phyloP scores from a whole-genome alignment of 768 basidiomycete species.

The Leucogyrophana mollusca region DNA sequence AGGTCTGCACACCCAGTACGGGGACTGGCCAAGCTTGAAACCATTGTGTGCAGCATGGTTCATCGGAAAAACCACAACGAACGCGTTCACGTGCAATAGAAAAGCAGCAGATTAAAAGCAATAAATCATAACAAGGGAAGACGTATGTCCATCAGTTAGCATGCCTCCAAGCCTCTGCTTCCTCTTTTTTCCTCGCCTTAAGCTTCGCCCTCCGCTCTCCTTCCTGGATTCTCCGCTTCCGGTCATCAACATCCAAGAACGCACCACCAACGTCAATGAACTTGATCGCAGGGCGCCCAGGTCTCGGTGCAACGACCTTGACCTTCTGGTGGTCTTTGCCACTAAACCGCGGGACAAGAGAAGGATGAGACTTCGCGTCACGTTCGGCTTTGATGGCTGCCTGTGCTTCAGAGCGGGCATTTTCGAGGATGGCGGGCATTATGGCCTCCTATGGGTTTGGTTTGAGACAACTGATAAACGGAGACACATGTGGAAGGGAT shows the following conservation, averaged over 20 bases:
- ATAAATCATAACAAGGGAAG: no score
- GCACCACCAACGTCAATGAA: constrained; percentile 76
- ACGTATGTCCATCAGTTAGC: background rate
- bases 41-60: no score
- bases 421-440: constrained; percentile 54
- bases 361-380: constrained; percentile 37
- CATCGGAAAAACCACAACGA: no score
- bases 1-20: no score
- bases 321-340: constrained; percentile 37
- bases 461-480: background rate
- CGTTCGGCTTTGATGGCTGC: constrained; percentile 32
- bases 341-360: constrained; percentile 37
- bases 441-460: constrained; percentile 52
- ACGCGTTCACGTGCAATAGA: no score
- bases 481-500: no score
- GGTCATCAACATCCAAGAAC: constrained; percentile 60
- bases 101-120: no score
- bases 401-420: constrained; percentile 40
- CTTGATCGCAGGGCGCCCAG: constrained; percentile 54
- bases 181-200: constrained; percentile 26
- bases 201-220: constrained; percentile 45
- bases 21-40: no score
- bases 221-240: constrained; percentile 45
- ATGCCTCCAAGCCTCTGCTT: background rate
- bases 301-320: constrained; percentile 34